Conservation (phyloP, 2,329 filamentous ascomycete species). For the Cryphonectria naterciae region DNA sequence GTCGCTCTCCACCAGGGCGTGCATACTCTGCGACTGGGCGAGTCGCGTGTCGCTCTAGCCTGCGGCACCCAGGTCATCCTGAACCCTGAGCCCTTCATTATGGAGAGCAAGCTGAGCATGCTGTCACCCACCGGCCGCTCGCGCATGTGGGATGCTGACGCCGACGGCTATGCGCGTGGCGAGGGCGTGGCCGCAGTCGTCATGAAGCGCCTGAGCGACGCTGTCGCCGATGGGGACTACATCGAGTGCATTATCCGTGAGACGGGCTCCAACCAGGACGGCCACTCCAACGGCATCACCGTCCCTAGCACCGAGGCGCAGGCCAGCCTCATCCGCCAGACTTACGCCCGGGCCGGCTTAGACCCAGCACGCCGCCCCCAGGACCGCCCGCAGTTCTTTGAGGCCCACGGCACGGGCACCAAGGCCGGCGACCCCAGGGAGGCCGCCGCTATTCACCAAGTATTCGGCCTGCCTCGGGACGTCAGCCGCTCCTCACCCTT, state of each 20-base stretch:
- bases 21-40: slow-evolving; percentile 39
- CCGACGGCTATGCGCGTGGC: slow-evolving; percentile 54
- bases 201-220: slow-evolving; percentile 41
- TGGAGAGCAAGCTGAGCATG: slow-evolving; percentile 44
- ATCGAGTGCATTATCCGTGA: slow-evolving; percentile 48
- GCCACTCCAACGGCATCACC: slow-evolving; percentile 49
- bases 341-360: slow-evolving; percentile 37
- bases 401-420: slow-evolving; percentile 42
- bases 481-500: too few species aligned
- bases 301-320: slow-evolving; percentile 50
- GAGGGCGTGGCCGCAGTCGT: slow-evolving; percentile 53
- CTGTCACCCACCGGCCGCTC: slow-evolving; percentile 44
- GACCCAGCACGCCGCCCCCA: slow-evolving; percentile 40
- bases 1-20: slow-evolving; percentile 45
- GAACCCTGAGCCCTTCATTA: slow-evolving; percentile 37
- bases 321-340: slow-evolving; percentile 41
- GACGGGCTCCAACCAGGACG: slow-evolving; percentile 45
- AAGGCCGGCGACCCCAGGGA: slow-evolving; percentile 30
- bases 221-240: slow-evolving; percentile 46
- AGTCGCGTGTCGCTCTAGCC: slow-evolving; percentile 39
- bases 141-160: slow-evolving; percentile 49
- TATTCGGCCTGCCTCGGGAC: too few species aligned
- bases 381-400: slow-evolving; percentile 44
- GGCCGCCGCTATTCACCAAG: slow-evolving; percentile 37
- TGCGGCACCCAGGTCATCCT: slow-evolving; percentile 42